phyloP scores from a whole-genome alignment of 768 basidiomycete genomes.

The Amanita phalloides region DNA sequence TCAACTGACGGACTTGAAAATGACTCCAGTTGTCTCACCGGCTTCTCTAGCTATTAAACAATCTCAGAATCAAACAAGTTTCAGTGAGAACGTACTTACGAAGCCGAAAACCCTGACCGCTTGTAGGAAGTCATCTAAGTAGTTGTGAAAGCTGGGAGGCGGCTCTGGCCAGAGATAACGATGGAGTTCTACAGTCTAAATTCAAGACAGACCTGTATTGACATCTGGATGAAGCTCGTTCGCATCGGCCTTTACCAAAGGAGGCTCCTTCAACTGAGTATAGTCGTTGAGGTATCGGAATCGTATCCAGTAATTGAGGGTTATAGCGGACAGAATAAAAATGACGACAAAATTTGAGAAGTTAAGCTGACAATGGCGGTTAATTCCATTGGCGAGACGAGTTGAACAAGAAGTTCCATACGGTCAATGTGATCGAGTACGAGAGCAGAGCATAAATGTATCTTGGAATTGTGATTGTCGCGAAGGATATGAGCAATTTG shows the following conservation, averaged over 20 bases:
- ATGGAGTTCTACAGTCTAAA: not conserved
- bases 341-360: conserved; percentile 86
- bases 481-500: conserved; percentile 63
- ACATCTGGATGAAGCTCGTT: conserved; percentile 90
- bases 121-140: conserved; percentile 93
- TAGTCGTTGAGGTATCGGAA: conserved; percentile 72
- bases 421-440: conserved; percentile 85
- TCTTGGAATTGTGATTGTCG: conserved; percentile 75
- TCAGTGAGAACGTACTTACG: conserved; percentile 25
- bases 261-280: conserved; percentile 69
- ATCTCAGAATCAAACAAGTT: not conserved
- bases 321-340: conserved; percentile 54
- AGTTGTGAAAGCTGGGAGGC: conserved; percentile 82
- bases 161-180: conserved; percentile 31
- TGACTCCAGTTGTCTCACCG: conserved; percentile 37
- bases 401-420: conserved; percentile 19
- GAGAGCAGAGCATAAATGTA: conserved; percentile 71
- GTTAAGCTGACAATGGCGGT: conserved; percentile 47
- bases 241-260: conserved; percentile 71
- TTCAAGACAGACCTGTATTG: conserved; percentile 37
- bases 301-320: conserved; percentile 77
- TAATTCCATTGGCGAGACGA: conserved; percentile 3
- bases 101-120: conserved; percentile 97
- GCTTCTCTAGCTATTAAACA: conserved; percentile 62
- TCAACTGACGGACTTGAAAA: not conserved